These are phyloP conservation scores for Aphelidium insulamus DNA, from an alignment of 371 early-diverging fungal species.

Conservation along the genomic window DNA sequence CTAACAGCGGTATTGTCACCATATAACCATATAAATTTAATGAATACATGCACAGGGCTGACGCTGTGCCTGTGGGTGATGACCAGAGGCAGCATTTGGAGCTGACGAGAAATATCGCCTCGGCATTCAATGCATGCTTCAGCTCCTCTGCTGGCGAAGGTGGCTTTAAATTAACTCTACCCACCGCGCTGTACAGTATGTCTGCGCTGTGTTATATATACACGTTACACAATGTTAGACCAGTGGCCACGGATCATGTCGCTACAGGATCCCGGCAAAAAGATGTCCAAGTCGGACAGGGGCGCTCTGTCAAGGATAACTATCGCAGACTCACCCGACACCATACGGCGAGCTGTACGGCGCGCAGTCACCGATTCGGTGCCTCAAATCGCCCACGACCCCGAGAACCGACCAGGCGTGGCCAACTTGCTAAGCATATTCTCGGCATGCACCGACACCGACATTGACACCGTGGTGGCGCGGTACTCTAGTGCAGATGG, in stretches of 20 bases:
- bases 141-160: conserved; percentile 1
- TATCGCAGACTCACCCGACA: conserved; percentile 39
- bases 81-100: conserved; percentile 86
- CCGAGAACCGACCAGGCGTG: conserved; percentile 49
- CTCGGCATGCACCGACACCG: conserved; percentile 22
- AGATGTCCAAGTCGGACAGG: conserved; percentile 85
- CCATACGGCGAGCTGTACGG: conserved; percentile 40
- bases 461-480: conserved; percentile 17
- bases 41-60: conserved; percentile 24
- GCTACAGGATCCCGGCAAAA: conserved; percentile 39
- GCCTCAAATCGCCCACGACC: conserved; percentile 45
- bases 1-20: neutral
- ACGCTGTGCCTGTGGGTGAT: conserved; percentile 80
- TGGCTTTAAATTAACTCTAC: neutral
- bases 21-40: neutral
- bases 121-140: conserved; percentile 33
- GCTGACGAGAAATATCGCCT: conserved; percentile 49
- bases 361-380: conserved; percentile 50
- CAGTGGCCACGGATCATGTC: conserved; percentile 63
- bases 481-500: conserved; percentile 16
- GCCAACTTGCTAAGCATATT: conserved; percentile 57
- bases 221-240: conserved; percentile 4
- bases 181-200: neutral
- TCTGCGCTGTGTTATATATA: neutral
- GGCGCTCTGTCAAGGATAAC: conserved; percentile 45